These are phyloP conservation scores for Pseudonitzschia multistriata DNA, from an alignment of 108 stramenopile genomes.

Conservation along the genomic window DNA sequence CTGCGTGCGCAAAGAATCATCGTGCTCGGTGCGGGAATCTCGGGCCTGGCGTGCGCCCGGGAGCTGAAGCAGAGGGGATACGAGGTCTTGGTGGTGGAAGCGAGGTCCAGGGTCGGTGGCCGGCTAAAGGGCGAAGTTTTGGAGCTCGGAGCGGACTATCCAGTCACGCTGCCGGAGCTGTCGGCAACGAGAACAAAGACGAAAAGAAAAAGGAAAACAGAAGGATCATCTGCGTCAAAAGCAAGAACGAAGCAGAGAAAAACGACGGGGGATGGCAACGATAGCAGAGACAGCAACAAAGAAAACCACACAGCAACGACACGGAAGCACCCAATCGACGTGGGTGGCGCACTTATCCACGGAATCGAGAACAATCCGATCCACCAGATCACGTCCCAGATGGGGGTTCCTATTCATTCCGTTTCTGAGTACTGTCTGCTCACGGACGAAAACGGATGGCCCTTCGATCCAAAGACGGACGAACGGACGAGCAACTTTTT, in stretches of 20 bases:
- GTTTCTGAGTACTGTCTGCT: slow-evolving; percentile 37
- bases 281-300: neutral
- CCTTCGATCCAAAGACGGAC: slow-evolving; percentile 59
- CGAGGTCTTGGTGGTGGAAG: slow-evolving; percentile 77
- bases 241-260: slow-evolving; percentile 10
- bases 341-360: slow-evolving; percentile 88
- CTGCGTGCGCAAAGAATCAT: slow-evolving; percentile 61
- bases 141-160: slow-evolving; percentile 18
- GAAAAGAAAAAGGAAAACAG: neutral
- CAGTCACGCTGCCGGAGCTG: neutral
- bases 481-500: slow-evolving; percentile 58
- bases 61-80: slow-evolving; percentile 71
- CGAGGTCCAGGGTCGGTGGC: slow-evolving; percentile 63
- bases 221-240: too few species aligned
- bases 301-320: slow-evolving; percentile 14
- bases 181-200: slow-evolving; percentile 14
- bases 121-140: slow-evolving; percentile 49
- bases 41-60: slow-evolving; percentile 74
- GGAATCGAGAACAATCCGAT: slow-evolving; percentile 86
- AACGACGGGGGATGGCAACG: neutral
- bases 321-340: slow-evolving; percentile 43
- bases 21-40: slow-evolving; percentile 71
- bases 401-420: slow-evolving; percentile 34
- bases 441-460: slow-evolving; percentile 65
- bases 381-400: slow-evolving; percentile 48